phyloP scores from a whole-genome alignment of 768 basidiomycete species.

The Boletus speciosus region DNA sequence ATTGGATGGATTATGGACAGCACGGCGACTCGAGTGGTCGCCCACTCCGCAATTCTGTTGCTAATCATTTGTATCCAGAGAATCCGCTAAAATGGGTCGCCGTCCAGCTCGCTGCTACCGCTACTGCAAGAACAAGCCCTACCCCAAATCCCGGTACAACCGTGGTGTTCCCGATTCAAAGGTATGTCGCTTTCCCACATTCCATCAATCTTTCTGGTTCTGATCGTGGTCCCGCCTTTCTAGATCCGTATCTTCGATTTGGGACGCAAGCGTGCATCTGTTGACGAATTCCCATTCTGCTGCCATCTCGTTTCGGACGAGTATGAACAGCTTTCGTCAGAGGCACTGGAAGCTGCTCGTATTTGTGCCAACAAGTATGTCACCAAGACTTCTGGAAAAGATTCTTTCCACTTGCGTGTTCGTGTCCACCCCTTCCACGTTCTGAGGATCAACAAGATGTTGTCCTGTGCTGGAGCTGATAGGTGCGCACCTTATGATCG shows the following conservation, averaged over 20 bases:
- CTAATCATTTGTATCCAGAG: conserved; percentile 15
- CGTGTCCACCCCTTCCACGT: conserved; percentile 99
- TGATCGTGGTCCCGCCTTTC: background rate
- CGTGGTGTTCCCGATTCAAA: conserved; percentile 98
- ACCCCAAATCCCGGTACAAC: conserved; percentile 93
- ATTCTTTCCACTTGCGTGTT: conserved; percentile 97
- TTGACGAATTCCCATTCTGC: conserved; percentile 98
- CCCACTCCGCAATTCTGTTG: background rate
- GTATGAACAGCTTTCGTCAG: conserved; percentile 93
- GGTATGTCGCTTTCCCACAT: conserved; percentile 37
- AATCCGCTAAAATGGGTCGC: conserved; percentile 70
- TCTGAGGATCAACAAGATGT: conserved; percentile 99
- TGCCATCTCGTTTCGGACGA: conserved; percentile 96
- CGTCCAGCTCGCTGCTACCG: conserved; percentile 98
- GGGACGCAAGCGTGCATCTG: conserved; percentile 91
- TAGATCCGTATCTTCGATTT: conserved; percentile 97
- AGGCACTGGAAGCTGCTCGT: conserved; percentile 96
- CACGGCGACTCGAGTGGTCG: background rate
- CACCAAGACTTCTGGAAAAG: conserved; percentile 96
- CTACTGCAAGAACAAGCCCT: conserved; percentile 99
- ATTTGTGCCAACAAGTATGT: conserved; percentile 99
- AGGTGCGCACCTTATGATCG: conserved; percentile 42
- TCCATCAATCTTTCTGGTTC: background rate
- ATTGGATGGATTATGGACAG: conserved; percentile 8
- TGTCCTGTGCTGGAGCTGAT: conserved; percentile 99